Conservation (phyloP, 1,284 basidiomycete genomes). For the Ustilago crameri region DNA sequence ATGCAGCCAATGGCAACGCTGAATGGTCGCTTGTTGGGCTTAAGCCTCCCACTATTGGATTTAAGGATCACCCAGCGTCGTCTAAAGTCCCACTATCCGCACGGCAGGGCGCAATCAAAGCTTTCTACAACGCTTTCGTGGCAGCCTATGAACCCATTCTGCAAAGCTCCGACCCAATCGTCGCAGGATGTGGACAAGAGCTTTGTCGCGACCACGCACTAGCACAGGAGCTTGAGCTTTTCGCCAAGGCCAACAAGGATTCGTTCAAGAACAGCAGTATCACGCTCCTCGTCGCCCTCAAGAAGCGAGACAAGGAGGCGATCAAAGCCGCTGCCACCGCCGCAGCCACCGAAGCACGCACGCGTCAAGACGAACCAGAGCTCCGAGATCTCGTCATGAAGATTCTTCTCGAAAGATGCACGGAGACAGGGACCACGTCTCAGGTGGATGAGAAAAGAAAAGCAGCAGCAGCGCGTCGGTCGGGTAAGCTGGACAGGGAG, state of each 20-base stretch:
- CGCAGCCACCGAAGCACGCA: conserved; percentile 15
- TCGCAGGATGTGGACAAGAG: conserved; percentile 34
- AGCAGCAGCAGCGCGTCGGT: conserved; percentile 10
- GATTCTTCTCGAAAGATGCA: conserved; percentile 29
- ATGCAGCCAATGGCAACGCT: conserved; percentile 9
- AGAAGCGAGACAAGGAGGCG: conserved; percentile 44
- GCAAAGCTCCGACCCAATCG: conserved; percentile 25
- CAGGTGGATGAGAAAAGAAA: conserved; percentile 53
- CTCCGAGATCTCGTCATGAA: conserved; percentile 14
- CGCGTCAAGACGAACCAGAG: conserved; percentile 5
- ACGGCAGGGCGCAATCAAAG: conserved; percentile 50
- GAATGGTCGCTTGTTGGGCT: conserved; percentile 43
- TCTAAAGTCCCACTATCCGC: conserved; percentile 45
- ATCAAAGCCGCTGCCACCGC: conserved; percentile 18
- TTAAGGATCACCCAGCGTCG: conserved; percentile 41
- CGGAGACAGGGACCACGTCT: conserved; percentile 50
- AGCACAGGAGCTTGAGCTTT: conserved; percentile 47
- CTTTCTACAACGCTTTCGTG: conserved; percentile 42
- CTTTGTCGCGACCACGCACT: conserved; percentile 43
- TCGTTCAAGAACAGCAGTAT: conserved; percentile 54
- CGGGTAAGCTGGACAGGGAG: conserved; percentile 37
- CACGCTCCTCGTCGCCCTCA: conserved; percentile 50
- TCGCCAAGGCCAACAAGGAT: conserved; percentile 33
- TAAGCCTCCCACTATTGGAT: conserved; percentile 40
- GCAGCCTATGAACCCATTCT: conserved; percentile 48